Evolutionary conservation across 1,284 basidiomycete genomes (phyloP), one percentile per base, ranked within the genome.

Genomic region (Ceratobasidium sp.): DNA sequence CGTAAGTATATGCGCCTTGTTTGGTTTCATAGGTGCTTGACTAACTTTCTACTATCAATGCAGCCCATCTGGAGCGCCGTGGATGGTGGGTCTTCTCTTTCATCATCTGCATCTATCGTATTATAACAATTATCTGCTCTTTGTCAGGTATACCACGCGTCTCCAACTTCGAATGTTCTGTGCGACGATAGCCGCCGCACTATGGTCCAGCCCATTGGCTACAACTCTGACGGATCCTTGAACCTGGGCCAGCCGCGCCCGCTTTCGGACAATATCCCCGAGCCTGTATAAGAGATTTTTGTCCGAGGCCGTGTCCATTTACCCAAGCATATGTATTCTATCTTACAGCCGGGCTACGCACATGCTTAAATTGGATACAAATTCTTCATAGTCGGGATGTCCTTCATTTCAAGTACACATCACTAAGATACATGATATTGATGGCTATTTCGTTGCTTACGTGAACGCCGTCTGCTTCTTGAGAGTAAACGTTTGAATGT

Each of bases 131-230:
- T 18, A 60, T 26, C 5, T 28, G 12, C 44, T 39, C 1, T 28
- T 3, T 33, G 3, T 18, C 7, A 77, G 60, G 78, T 79, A 33
- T 79, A 79, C 33, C 78, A 79, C 40, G 56, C 58, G 3, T 76
- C 78, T 7, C 42, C 63, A 2, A 69, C 73, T 42, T 71, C 78
- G 5, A 28, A 46, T 18, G 75, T 66, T 39, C 53, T 42, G 4
- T 79, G 75, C 49, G 75, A 79, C n/a, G 75, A 58, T 18, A 77
- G 40, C 44, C 51, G 78, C 15, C 64, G 73, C n/a, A 79, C 78
- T 13, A 68, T 77, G 55, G 75, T 70, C 26, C 78, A 77, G 26
- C 64, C 75, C 3, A 58, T 71, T n/a, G 66, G 71, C 12, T 69
- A 44, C 44, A 46, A 77, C n/a, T 18, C 23, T 13, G 73, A 77